phyloP scores from a whole-genome alignment of 306 rosid genomes.

The Heteromeles arbutifolia region DNA sequence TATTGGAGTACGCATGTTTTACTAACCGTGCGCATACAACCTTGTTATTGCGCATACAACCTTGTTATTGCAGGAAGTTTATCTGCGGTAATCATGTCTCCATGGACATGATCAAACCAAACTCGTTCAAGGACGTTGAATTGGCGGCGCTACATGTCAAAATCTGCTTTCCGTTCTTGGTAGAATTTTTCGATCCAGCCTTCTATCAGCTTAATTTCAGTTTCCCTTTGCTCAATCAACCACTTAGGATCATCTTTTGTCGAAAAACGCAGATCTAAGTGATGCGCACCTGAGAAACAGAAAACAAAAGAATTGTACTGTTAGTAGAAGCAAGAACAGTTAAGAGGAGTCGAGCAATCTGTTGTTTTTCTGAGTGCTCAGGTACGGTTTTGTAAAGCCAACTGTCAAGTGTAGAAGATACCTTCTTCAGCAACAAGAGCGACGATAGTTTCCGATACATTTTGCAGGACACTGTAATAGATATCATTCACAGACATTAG shows the following conservation, averaged over 20 bases:
- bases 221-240: constrained; percentile 62
- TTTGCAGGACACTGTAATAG: constrained; percentile 61
- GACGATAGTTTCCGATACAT: constrained; percentile 61
- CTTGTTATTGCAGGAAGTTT: no score
- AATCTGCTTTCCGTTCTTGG: constrained; percentile 21
- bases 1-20: no score
- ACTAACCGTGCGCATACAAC: no score
- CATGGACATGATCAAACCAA: neutral
- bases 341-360: neutral
- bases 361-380: neutral
- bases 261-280: constrained; percentile 71
- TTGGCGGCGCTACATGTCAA: constrained; percentile 12
- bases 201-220: constrained; percentile 55
- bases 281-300: constrained; percentile 61
- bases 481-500: constrained; percentile 15
- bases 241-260: constrained; percentile 65
- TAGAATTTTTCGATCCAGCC: constrained; percentile 59
- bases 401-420: constrained; percentile 23
- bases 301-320: neutral
- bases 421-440: constrained; percentile 73
- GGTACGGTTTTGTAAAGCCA: neutral
- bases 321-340: neutral
- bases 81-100: neutral
- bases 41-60: no score
- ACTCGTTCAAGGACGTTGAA: neutral